phyloP scores from a whole-genome alignment of 2,329 filamentous ascomycete genomes.

The Ophiocordyceps camponoti-floridani region DNA sequence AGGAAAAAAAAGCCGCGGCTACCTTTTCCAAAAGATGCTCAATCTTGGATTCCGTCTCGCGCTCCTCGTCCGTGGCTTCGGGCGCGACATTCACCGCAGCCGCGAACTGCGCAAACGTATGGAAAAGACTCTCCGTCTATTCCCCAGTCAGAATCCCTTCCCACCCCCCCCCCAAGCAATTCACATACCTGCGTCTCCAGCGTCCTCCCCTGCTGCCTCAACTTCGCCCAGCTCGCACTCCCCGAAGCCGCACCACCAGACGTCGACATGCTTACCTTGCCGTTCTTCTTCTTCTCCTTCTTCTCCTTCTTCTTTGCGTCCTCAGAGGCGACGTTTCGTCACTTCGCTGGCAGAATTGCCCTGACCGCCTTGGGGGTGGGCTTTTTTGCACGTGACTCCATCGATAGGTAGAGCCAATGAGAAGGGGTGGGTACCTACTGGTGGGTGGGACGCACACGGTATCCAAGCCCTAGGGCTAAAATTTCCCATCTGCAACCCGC shows the following conservation, averaged over 20 bases:
- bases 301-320: neutral
- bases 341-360: neutral
- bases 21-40: conserved; percentile 70
- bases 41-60: conserved; percentile 60
- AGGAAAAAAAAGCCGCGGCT: neutral
- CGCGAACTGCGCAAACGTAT: conserved; percentile 82
- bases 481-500: no score
- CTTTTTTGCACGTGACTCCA: neutral
- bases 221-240: conserved; percentile 70
- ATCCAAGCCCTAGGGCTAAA: no score
- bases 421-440: no score
- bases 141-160: no score
- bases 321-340: neutral
- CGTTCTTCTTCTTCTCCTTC: neutral
- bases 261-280: neutral
- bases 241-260: conserved; percentile 21
- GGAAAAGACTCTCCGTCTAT: conserved; percentile 77
- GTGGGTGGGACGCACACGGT: no score
- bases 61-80: conserved; percentile 75
- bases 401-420: no score
- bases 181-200: conserved; percentile 89
- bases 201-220: conserved; percentile 78
- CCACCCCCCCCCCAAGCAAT: no score
- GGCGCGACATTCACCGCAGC: conserved; percentile 60
- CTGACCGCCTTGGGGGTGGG: neutral